Base-by-base conservation (phyloP, 805 yeast genomes). In the Candida easanensis region DNA sequence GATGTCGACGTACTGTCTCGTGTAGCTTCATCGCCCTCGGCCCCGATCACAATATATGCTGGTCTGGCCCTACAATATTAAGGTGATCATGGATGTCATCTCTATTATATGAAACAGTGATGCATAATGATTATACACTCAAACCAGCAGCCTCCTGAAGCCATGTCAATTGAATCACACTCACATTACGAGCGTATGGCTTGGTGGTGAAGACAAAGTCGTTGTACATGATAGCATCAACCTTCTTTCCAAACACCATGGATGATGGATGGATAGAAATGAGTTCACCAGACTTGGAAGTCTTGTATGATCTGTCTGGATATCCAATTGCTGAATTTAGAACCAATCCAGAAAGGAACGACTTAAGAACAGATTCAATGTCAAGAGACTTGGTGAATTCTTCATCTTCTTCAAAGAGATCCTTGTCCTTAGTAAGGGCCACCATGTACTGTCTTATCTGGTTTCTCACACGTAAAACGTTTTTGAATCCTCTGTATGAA, bases 191-290 rank as follows among this genome's bases (percentile, higher is more conserved):
- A 0, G 95, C 98, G 57, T 90, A 93, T 1, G 96, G 96, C 62
- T 88, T 88, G 13, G 90, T 77, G 1, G 99, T 93, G 61, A 77
- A 91, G 14, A 93, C 97, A 60, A 87, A 90, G 64, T 93, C 99
- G 28, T 89, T 81, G 68, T 88, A 93, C 95, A 93, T 83, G 42
- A 93, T 81, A 1, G 95, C 96, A 52, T 91, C 96, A 35, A 80
- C 72, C 52, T 78, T 76, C 51, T 77, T 76, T 6, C 97, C 96
- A 64, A 91, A 93, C 32, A 93, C 66, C 62, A 86, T 66, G 0
- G 96, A 88, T 0, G 96, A 85, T 0, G 98, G 98, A 59, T 91
- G 98, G 10, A 91, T 80, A 38, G 93, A 80, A 36, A 91, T 79
- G 25, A 87, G 70, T 62, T 88, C 97, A 20, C 96, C 96, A 1